Evolutionary conservation across 1,284 basidiomycete genomes (phyloP).

Genomic region (Ustilago curta): DNA sequence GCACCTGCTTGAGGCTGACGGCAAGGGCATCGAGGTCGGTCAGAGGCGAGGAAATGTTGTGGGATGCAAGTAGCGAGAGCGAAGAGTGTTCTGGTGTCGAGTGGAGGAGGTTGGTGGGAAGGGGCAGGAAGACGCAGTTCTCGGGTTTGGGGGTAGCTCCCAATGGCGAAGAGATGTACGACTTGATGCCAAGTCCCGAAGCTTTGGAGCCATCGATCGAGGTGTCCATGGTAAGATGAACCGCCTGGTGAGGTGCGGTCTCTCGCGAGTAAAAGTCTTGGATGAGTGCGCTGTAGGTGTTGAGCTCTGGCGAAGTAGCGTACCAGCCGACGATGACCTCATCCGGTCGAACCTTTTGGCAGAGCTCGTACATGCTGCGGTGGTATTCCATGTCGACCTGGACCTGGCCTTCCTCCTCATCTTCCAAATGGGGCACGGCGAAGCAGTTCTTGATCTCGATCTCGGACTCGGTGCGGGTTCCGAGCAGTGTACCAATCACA

Average conservation of each 20-base stretch:
- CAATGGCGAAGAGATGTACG: slow-evolving; percentile 81
- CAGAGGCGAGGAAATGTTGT: slow-evolving; percentile 68
- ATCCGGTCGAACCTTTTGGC: slow-evolving; percentile 83
- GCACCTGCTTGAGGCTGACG: slow-evolving; percentile 78
- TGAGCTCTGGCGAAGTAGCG: slow-evolving; percentile 77
- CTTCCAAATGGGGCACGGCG: slow-evolving; percentile 74
- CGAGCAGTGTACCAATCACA: slow-evolving; percentile 95
- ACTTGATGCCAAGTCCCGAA: slow-evolving; percentile 76
- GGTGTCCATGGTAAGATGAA: slow-evolving; percentile 93
- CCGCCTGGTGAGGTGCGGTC: slow-evolving; percentile 85
- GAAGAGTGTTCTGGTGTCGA: slow-evolving; percentile 70
- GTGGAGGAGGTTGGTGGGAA: slow-evolving; percentile 57
- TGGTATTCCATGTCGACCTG: slow-evolving; percentile 94
- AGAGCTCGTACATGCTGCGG: slow-evolving; percentile 89
- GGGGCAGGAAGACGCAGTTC: slow-evolving; percentile 67
- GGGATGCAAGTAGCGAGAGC: slow-evolving; percentile 78
- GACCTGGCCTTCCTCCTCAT: slow-evolving; percentile 76
- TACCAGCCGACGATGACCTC: slow-evolving; percentile 90
- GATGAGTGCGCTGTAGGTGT: slow-evolving; percentile 95
- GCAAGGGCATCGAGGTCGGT: slow-evolving; percentile 74
- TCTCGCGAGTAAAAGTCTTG: slow-evolving; percentile 98
- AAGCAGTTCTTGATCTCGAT: slow-evolving; percentile 67
- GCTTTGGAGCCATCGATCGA: slow-evolving; percentile 72
- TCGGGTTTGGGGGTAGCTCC: slow-evolving; percentile 63
- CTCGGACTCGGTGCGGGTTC: slow-evolving; percentile 78